Conservation (phyloP, 257 asterid genomes). For the Craterostigma plantagineum region DNA sequence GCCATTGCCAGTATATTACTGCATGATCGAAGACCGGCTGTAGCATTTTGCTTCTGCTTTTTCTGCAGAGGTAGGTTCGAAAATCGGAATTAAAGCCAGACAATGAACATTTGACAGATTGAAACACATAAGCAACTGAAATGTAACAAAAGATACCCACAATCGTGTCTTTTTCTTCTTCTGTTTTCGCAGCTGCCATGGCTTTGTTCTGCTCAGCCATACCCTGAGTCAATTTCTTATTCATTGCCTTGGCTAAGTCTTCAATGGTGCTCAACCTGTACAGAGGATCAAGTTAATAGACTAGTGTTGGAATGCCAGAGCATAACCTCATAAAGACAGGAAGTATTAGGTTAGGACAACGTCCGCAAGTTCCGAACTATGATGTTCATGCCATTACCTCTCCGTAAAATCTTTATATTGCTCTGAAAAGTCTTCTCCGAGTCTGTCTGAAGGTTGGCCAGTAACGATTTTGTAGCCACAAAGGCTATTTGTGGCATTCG, state of each 20-base stretch:
- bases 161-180: slow-evolving; percentile 56
- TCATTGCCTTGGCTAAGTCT: slow-evolving; percentile 69
- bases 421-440: slow-evolving; percentile 91
- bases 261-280: slow-evolving; percentile 65
- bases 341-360: neutral
- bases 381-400: slow-evolving; percentile 23
- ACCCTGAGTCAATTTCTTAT: slow-evolving; percentile 81
- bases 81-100: slow-evolving; percentile 1
- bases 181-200: slow-evolving; percentile 67
- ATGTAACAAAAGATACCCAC: slow-evolving; percentile 22
- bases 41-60: slow-evolving; percentile 71
- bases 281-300: slow-evolving; percentile 6
- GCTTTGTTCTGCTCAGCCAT: slow-evolving; percentile 87
- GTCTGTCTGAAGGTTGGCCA: slow-evolving; percentile 96
- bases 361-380: too few species aligned
- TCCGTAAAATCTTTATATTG: slow-evolving; percentile 67
- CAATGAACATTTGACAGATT: neutral
- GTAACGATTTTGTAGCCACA: slow-evolving; percentile 94
- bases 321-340: neutral
- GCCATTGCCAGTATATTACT: slow-evolving; percentile 66
- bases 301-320: too few species aligned
- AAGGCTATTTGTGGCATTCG: slow-evolving; percentile 81
- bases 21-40: slow-evolving; percentile 70
- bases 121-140: neutral
- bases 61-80: slow-evolving; percentile 34